Evolutionary conservation across 495 filamentous ascomycete species (phyloP).

Genomic region (Hyaloscypha hepaticicola): DNA sequence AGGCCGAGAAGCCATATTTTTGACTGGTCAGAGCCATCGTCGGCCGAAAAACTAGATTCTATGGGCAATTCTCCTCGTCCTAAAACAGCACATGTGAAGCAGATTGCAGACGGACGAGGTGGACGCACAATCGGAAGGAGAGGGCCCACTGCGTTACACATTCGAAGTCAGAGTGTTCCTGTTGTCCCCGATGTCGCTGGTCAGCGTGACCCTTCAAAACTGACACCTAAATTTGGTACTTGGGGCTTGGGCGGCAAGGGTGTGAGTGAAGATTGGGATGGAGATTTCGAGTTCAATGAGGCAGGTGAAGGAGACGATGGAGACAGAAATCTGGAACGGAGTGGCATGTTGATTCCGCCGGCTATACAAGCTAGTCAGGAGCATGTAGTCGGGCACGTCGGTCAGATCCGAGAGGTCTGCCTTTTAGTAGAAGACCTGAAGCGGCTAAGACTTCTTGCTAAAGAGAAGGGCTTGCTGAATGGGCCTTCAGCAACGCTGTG

Average conservation of each 20-base stretch:
- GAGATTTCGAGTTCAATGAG: slow-evolving; percentile 35
- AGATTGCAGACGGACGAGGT: slow-evolving; percentile 67
- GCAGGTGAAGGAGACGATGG: slow-evolving; percentile 50
- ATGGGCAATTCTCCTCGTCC: slow-evolving; percentile 65
- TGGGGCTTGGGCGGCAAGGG: slow-evolving; percentile 84
- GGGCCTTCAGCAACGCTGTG: slow-evolving; percentile 65
- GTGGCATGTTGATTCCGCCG: slow-evolving; percentile 71
- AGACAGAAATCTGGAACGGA: slow-evolving; percentile 42
- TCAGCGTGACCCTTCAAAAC: slow-evolving; percentile 56
- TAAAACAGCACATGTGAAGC: slow-evolving; percentile 88
- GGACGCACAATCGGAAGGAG: slow-evolving; percentile 74
- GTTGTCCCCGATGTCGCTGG: slow-evolving; percentile 63
- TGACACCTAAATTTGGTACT: slow-evolving; percentile 78
- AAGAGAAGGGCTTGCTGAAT: slow-evolving; percentile 61
- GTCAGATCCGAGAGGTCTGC: slow-evolving; percentile 82
- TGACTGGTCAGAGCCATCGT: slow-evolving; percentile 79
- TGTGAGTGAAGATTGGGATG: slow-evolving; percentile 37
- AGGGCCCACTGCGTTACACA: slow-evolving; percentile 71
- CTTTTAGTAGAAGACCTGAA: slow-evolving; percentile 79
- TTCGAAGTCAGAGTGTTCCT: slow-evolving; percentile 95
- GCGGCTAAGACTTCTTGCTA: slow-evolving; percentile 61
- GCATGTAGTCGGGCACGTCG: slow-evolving; percentile 80
- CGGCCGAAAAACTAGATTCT: slow-evolving; percentile 52
- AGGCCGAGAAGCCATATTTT: slow-evolving; percentile 66
- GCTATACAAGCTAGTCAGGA: slow-evolving; percentile 84